Conservation (phyloP, 1,139 yeast species). For the Yamadazyma sp. region DNA sequence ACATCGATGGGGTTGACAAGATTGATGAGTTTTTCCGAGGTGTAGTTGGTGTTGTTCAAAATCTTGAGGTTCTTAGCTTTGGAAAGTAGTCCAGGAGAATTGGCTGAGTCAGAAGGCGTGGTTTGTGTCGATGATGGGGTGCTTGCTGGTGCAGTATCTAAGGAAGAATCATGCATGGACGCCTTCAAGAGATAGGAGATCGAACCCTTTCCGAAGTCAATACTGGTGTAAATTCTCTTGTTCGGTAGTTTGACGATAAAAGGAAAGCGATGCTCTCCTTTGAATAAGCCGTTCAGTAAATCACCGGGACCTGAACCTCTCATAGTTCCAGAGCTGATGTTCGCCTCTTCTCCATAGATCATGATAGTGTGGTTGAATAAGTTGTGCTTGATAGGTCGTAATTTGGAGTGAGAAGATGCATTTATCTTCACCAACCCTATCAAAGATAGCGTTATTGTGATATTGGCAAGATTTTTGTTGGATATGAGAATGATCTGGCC, state of each 20-base stretch:
- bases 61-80: conserved; percentile 26
- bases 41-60: conserved; percentile 29
- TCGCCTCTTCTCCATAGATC: conserved; percentile 57
- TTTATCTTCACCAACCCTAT: conserved; percentile 59
- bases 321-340: no score
- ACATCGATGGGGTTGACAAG: conserved; percentile 77
- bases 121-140: neutral
- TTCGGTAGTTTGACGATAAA: conserved; percentile 77
- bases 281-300: conserved; percentile 51
- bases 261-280: conserved; percentile 88
- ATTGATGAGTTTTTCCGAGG: conserved; percentile 57
- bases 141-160: no score
- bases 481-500: conserved; percentile 62
- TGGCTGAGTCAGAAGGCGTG: neutral
- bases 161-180: conserved; percentile 38
- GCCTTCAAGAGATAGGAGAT: conserved; percentile 69
- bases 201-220: conserved; percentile 83
- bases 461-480: conserved; percentile 55
- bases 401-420: conserved; percentile 49
- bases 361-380: conserved; percentile 65
- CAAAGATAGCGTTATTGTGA: conserved; percentile 53
- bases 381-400: conserved; percentile 50
- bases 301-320: conserved; percentile 12
- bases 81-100: conserved; percentile 16
- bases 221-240: conserved; percentile 67